These are phyloP conservation scores for Eutypella sp. DNA, from an alignment of 2,329 filamentous ascomycete species.

Conservation along the genomic window DNA sequence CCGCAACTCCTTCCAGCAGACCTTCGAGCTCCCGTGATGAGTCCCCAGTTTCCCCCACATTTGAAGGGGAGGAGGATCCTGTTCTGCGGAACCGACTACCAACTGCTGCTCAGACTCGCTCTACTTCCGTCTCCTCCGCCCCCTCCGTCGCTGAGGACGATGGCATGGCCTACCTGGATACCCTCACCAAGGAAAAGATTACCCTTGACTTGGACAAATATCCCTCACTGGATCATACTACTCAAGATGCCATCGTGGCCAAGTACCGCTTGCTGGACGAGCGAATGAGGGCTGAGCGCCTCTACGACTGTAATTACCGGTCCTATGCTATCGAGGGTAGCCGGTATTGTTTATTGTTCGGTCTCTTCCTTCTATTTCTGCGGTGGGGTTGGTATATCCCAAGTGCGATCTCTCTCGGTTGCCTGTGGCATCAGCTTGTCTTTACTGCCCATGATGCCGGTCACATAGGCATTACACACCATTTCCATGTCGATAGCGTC, in stretches of 20 bases:
- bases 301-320: constrained; percentile 80
- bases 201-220: constrained; percentile 74
- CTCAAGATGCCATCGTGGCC: constrained; percentile 68
- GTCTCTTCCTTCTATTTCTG: constrained; percentile 57
- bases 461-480: constrained; percentile 95
- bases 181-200: constrained; percentile 69
- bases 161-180: constrained; percentile 64
- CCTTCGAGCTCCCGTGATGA: constrained; percentile 48
- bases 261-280: constrained; percentile 79
- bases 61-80: constrained; percentile 35
- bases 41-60: constrained; percentile 45
- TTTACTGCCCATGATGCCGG: constrained; percentile 94
- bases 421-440: constrained; percentile 90
- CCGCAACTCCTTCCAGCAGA: constrained; percentile 39
- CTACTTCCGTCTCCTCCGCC: constrained; percentile 56
- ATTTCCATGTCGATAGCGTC: constrained; percentile 74
- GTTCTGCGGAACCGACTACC: constrained; percentile 26
- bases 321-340: constrained; percentile 70
- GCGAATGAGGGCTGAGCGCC: constrained; percentile 65
- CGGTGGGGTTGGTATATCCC: constrained; percentile 60
- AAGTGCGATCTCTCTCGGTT: constrained; percentile 71
- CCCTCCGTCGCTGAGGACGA: constrained; percentile 47
- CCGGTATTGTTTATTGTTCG: constrained; percentile 67
- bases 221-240: constrained; percentile 66
- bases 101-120: constrained; percentile 17